Percentiles rank a stretch among this genome's conserved stretches.
Evolutionary conservation across 768 basidiomycete genomes (phyloP).

Genomic region (Cubamyces sp.): DNA sequence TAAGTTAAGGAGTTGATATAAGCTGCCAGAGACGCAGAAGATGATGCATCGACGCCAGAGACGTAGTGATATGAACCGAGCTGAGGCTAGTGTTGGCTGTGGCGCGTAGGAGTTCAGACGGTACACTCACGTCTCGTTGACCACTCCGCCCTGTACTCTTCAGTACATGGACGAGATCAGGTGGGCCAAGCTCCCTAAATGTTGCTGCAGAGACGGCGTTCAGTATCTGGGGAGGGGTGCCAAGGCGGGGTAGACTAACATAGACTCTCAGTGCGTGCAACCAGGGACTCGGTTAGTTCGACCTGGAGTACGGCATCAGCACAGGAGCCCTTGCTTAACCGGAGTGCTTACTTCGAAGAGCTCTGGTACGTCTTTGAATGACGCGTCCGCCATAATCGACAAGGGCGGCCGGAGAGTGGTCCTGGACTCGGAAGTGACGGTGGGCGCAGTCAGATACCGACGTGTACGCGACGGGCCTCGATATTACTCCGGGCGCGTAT

Average conservation of each 20-base stretch:
- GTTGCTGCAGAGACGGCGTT: conserved; percentile 58
- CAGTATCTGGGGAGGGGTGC: conserved; percentile 25
- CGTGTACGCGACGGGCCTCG: conserved; percentile 16
- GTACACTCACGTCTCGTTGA: conserved; percentile 77
- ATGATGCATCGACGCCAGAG: conserved; percentile 98
- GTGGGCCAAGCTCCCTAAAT: conserved; percentile 96
- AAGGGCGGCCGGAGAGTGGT: neutral
- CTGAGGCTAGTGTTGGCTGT: conserved; percentile 44
- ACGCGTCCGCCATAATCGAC: conserved; percentile 55
- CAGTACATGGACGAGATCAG: conserved; percentile 94
- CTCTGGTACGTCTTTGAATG: conserved; percentile 94
- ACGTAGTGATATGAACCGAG: conserved; percentile 96
- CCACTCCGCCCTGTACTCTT: conserved; percentile 87
- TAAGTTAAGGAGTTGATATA: conserved; percentile 99
- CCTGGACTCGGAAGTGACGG: neutral
- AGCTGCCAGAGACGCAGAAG: conserved; percentile 95
- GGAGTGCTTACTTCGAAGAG: conserved; percentile 79
- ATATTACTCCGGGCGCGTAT: conserved; percentile 11
- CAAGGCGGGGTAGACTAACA: conserved; percentile 55
- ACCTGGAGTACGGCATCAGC: conserved; percentile 50
- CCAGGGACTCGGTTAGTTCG: conserved; percentile 87
- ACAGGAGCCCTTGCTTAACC: neutral
- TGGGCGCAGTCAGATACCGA: conserved; percentile 12
- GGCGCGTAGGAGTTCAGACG: conserved; percentile 8
- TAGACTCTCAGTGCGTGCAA: conserved; percentile 89